These are phyloP conservation scores for Trypethelium eluteriae DNA, from an alignment of 495 filamentous ascomycete genomes.

Conservation along the genomic window DNA sequence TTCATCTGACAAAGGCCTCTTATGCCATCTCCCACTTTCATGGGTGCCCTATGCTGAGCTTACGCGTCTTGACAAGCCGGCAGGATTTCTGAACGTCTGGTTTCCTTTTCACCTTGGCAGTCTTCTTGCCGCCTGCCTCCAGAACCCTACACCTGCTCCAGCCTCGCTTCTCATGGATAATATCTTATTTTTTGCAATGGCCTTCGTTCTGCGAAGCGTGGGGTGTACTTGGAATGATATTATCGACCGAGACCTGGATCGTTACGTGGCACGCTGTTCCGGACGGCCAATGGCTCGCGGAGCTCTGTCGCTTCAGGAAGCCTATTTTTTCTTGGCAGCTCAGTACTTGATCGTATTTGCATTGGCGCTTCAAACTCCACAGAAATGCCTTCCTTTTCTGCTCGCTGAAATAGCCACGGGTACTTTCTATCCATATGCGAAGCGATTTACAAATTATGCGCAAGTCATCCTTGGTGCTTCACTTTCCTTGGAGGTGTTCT, in stretches of 20 bases:
- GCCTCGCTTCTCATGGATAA: not conserved
- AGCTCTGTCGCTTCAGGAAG: constrained; percentile 30
- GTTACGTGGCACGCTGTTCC: constrained; percentile 34
- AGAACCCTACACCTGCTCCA: not conserved
- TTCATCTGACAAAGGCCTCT: too few relatives aligned
- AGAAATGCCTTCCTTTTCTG: too few relatives aligned
- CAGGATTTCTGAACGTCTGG: constrained; percentile 35
- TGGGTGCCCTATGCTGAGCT: constrained; percentile 38
- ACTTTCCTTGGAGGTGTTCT: too few relatives aligned
- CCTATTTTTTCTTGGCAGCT: too few relatives aligned
- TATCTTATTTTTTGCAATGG: constrained; percentile 15
- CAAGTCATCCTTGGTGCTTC: too few relatives aligned
- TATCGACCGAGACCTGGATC: constrained; percentile 40
- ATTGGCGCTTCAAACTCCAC: too few relatives aligned
- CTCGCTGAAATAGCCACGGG: too few relatives aligned
- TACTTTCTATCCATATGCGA: too few relatives aligned
- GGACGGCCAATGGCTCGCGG: constrained; percentile 43
- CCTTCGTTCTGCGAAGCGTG: constrained; percentile 31
- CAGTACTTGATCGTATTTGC: too few relatives aligned
- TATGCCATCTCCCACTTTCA: too few relatives aligned
- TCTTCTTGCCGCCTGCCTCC: not conserved
- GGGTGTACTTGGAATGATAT: constrained; percentile 43
- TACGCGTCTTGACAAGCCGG: constrained; percentile 38
- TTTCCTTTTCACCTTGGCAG: not conserved
- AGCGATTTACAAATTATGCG: too few relatives aligned